phyloP scores from a whole-genome alignment of 1,139 yeast species.

The Candida glucosophila region DNA sequence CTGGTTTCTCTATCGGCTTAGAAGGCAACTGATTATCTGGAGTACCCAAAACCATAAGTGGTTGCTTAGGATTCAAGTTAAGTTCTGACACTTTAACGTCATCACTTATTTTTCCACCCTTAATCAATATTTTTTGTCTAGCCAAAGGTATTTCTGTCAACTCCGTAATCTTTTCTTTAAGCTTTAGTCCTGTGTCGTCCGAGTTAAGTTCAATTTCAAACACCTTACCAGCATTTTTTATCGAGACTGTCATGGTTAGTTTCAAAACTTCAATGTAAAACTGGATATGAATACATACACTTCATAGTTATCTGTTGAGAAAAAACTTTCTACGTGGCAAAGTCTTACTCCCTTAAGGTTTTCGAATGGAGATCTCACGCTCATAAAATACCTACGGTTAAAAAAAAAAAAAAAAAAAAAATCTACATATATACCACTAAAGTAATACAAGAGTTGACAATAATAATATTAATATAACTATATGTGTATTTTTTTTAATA shows the following conservation, averaged over 20 bases:
- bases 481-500: no score
- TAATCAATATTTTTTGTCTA: constrained; percentile 83
- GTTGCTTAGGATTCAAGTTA: constrained; percentile 54
- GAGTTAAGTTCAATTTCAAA: constrained; percentile 59
- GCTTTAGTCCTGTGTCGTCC: constrained; percentile 52
- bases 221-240: constrained; percentile 81
- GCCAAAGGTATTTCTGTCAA: constrained; percentile 76
- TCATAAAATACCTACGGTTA: no score
- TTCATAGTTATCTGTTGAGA: no score
- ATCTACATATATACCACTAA: no score
- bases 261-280: no score
- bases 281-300: no score
- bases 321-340: no score
- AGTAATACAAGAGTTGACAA: no score
- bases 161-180: constrained; percentile 65
- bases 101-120: constrained; percentile 81
- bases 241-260: constrained; percentile 41
- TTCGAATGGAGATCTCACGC: no score
- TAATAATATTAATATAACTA: no score
- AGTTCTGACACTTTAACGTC: constrained; percentile 39
- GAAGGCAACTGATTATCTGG: constrained; percentile 63
- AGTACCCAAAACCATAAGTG: constrained; percentile 86
- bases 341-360: no score
- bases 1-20: constrained; percentile 47
- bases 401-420: no score